Evolutionary conservation across 2,329 filamentous ascomycete species (phyloP), one percentile per base, ranked within the genome.

Genomic region (Colletotrichum spaethianum): DNA sequence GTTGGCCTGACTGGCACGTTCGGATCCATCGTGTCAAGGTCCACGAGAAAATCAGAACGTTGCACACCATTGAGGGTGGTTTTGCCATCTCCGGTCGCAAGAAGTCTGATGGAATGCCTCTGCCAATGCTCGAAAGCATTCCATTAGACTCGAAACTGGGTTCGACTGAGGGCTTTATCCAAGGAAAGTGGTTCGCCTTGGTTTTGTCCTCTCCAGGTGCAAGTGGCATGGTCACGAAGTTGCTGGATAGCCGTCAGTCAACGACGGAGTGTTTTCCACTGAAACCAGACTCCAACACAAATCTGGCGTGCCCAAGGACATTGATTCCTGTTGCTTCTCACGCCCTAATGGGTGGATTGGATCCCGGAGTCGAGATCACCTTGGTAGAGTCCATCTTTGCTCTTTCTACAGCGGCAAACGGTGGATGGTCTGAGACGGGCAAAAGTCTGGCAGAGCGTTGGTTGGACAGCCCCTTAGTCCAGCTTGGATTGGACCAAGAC

Each of bases 1-100:
- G 75, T 9, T 81, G 79, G 80, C 80, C 80, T 1, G 79, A 81
- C 26, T 82, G 80, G 80, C 79, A 82, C 69, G 44, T 79, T 0
- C 56, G 80, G 0, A 50, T 79, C 0, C 80, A 81, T 50, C 74
- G 74, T 0, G 26, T 78, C 42, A 50, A 42, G n/a, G 16, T 60
- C 0, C 56, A 59, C 2, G 33, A 26, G 23, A 8, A n/a, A 1
- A n/a, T 61, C 1, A 44, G 50, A n/a, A 59, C 53, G 0, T 31
- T 77, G 1, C 67, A 73, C 33, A 65, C 74, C 3, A 69, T 75
- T 3, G 77, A 76, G 44, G 76, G 77, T 0, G 77, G 76, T 0
- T 79, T 78, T 40, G 76, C 77, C 0, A 74, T 77, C 16, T 59
- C n/a, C 3, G 65, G 71, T 4, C 67, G 61, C 11, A 67, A 36